Evolutionary conservation across 1,139 yeast genomes (phyloP).

Genomic region (Scheffersomyces quercinus): DNA sequence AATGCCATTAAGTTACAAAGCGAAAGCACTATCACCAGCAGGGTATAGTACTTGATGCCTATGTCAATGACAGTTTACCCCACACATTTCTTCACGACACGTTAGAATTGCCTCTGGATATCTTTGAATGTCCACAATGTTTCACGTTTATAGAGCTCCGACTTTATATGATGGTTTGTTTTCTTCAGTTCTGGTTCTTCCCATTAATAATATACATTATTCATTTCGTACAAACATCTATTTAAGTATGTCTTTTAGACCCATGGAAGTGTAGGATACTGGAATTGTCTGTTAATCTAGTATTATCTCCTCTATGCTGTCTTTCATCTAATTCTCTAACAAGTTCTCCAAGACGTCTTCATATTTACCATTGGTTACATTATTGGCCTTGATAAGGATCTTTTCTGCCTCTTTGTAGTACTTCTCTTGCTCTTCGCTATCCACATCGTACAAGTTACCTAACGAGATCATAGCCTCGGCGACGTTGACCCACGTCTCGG

Average conservation of each 20-base stretch:
- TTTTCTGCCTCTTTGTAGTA: constrained; percentile 68
- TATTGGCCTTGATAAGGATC: constrained; percentile 63
- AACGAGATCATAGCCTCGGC: constrained; percentile 84
- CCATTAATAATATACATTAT: neutral
- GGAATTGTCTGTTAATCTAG: neutral
- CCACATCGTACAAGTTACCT: constrained; percentile 71
- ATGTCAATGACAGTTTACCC: too few relatives aligned
- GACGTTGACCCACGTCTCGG: constrained; percentile 74
- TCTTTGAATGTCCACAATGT: neutral
- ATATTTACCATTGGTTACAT: constrained; percentile 73
- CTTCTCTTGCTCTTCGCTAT: constrained; percentile 63
- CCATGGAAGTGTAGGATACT: neutral
- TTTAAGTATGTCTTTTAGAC: neutral
- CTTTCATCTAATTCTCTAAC: constrained; percentile 5
- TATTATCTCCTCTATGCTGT: neutral
- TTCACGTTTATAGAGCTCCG: too few relatives aligned
- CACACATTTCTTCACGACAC: neutral
- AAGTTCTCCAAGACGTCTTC: constrained; percentile 57
- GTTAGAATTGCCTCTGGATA: neutral
- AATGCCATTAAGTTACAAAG: constrained; percentile 35
- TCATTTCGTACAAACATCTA: constrained; percentile 1
- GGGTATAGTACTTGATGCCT: constrained; percentile 18
- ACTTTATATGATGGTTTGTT: neutral
- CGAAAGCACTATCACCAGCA: constrained; percentile 43
- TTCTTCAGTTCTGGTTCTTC: neutral